phyloP scores from a whole-genome alignment of 345 rosid genomes.

The Salix purpurea region DNA sequence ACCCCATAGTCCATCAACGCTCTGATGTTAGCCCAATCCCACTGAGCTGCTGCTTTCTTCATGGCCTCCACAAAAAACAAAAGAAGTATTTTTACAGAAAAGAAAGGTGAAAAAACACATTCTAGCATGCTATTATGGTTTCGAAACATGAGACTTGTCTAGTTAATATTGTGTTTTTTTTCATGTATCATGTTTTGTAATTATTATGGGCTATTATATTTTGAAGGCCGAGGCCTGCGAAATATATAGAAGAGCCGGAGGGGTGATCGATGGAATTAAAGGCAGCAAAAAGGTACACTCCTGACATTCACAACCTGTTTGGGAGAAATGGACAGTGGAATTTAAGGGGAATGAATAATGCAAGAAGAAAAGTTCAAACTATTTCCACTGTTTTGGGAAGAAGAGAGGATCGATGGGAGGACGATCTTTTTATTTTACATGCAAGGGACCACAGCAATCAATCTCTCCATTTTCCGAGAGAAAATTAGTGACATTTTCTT shows the following conservation, averaged over 20 bases:
- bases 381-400: not conserved
- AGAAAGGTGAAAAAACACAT: too few species aligned
- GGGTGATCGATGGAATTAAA: constrained; percentile 7
- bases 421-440: too few species aligned
- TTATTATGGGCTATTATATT: too few species aligned
- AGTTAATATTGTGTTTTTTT: too few species aligned
- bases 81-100: too few species aligned
- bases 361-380: not conserved
- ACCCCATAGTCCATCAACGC: not conserved
- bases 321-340: not conserved
- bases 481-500: too few species aligned
- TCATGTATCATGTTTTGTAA: too few species aligned
- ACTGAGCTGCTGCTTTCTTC: too few species aligned
- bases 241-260: not conserved
- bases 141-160: too few species aligned
- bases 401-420: not conserved
- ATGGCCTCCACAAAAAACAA: too few species aligned
- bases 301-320: not conserved
- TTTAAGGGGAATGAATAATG: not conserved
- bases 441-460: not conserved
- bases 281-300: not conserved
- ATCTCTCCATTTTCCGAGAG: not conserved
- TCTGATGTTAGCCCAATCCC: not conserved
- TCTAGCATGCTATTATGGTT: too few species aligned
- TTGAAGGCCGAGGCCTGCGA: not conserved